Conservation (phyloP, 345 rosid genomes). For the Clarkia xantiana region DNA sequence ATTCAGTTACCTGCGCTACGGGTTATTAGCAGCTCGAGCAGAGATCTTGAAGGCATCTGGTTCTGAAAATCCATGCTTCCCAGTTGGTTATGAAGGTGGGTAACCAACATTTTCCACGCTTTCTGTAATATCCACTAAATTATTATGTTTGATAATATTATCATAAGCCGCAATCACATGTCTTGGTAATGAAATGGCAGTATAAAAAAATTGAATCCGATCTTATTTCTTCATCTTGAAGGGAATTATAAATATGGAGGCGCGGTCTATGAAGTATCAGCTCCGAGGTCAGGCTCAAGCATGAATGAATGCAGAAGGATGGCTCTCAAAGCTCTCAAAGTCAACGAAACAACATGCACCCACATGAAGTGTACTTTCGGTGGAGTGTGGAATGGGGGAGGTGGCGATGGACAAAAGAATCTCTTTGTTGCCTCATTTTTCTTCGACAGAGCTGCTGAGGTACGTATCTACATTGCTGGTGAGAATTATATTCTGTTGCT, state of each 20-base stretch:
- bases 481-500: no score
- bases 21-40: constrained; percentile 91
- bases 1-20: constrained; percentile 82
- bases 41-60: constrained; percentile 65
- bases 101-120: neutral
- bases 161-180: no score
- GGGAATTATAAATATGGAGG: constrained; percentile 79
- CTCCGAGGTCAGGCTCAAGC: constrained; percentile 53
- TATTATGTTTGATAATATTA: no score
- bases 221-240: constrained; percentile 11
- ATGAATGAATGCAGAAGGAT: constrained; percentile 61
- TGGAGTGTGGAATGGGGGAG: constrained; percentile 97
- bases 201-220: no score
- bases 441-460: constrained; percentile 98
- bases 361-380: constrained; percentile 92
- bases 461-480: constrained; percentile 8
- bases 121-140: no score
- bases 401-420: constrained; percentile 92
- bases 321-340: constrained; percentile 65
- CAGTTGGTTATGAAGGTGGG: constrained; percentile 71
- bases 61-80: constrained; percentile 64
- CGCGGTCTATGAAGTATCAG: constrained; percentile 32
- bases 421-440: constrained; percentile 90
- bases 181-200: no score
- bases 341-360: constrained; percentile 63